Evolutionary conservation across 2,329 filamentous ascomycete species (phyloP).

Genomic region (Colletotrichum zoysiae): DNA sequence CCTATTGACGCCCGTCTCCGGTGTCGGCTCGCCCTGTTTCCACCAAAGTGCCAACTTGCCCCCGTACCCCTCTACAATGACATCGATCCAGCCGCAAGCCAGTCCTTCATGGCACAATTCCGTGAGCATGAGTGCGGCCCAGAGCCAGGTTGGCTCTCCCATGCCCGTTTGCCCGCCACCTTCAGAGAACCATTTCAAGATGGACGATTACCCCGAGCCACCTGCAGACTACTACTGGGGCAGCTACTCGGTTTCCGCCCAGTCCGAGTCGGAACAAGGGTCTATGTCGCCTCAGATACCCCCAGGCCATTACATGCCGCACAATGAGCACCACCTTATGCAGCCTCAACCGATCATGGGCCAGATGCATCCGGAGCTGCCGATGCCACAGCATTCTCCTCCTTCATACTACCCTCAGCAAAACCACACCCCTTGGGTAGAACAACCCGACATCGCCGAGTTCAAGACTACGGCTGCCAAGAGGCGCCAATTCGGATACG

Average conservation of each 20-base stretch:
- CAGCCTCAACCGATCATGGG: conserved; percentile 19
- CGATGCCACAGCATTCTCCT: conserved; percentile 21
- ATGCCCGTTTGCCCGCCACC: conserved; percentile 56
- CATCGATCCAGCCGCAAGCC: conserved; percentile 57
- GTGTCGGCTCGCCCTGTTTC: conserved; percentile 61
- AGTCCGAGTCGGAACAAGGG: conserved; percentile 27
- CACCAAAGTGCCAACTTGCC: conserved; percentile 57
- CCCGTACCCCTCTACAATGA: conserved; percentile 55
- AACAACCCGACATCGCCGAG: conserved; percentile 7
- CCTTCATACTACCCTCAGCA: conserved; percentile 21
- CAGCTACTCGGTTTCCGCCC: conserved; percentile 51
- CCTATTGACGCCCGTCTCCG: conserved; percentile 66
- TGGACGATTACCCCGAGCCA: conserved; percentile 54
- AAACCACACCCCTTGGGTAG: neutral
- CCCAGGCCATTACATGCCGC: conserved; percentile 12
- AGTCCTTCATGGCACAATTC: conserved; percentile 60
- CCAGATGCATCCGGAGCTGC: conserved; percentile 24
- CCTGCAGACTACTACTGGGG: conserved; percentile 53
- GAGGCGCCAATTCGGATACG: conserved; percentile 13
- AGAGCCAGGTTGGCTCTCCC: conserved; percentile 60
- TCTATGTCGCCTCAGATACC: conserved; percentile 28
- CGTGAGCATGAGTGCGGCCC: conserved; percentile 58
- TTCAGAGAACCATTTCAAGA: conserved; percentile 54
- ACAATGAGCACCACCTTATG: conserved; percentile 4
- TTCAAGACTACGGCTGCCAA: conserved; percentile 13